Evolutionary conservation across 129 eudicot species (phyloP), one percentile per base, ranked within the genome.

Genomic region (Dittrichia graveolens): DNA sequence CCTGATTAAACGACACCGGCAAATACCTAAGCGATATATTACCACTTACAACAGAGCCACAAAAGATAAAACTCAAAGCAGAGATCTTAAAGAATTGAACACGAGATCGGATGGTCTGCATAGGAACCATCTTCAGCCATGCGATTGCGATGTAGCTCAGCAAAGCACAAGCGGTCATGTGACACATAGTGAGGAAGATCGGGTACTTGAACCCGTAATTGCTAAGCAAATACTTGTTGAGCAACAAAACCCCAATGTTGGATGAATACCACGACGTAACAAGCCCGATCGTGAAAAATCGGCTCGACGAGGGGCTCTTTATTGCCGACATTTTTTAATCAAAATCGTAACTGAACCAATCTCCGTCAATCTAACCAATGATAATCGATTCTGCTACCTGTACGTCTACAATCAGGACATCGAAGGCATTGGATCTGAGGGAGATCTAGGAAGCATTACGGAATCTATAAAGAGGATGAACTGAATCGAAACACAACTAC

Each of bases 1-100:
- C 98, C 67, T 92, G 98, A 80, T 89, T 89, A 34, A 92, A 92
- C 69, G 96, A 89, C 8, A 92, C 98, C 0, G 96, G 98, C 77
- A 89, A 78, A 79, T 86, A 92, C 80, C 85, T 81, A 8, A 93
- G 73, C 43, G 98, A 93, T 1, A 91, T 76, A 65, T 93, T 93
- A 5, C 98, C 98, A 71, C 98, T 84, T 1, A 93, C 98, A 75
- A 93, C 98, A 16, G 96, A 90, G 5, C 77, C 88, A 75, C 95
- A 93, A 65, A 90, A 90, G 15, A 90, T 82, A 7, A 83, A 65
- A 67, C 96, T 90, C 58, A 90, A 75, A 16, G 89, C 89, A 24
- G 86, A 53, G 76, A 90, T 90, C 83, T 87, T 90, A 46, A 85
- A 63, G 45, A 90, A 90, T 56, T 90, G 96, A 61, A 82, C 71